These are phyloP conservation scores for Cystofilobasidium macerans DNA, from an alignment of 768 basidiomycete species.

Conservation along the genomic window DNA sequence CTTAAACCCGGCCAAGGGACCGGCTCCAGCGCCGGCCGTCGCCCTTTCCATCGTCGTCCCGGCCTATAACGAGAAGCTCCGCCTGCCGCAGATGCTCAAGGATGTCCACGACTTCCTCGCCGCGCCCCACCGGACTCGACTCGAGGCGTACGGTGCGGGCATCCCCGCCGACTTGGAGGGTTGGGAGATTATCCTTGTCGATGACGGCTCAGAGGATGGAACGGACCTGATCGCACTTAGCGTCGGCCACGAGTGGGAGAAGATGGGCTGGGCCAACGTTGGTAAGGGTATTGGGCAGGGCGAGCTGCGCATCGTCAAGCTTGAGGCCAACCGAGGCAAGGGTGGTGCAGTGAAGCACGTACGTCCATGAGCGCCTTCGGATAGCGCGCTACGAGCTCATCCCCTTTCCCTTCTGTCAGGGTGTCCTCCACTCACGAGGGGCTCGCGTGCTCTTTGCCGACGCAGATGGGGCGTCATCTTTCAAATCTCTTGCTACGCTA, in stretches of 20 bases:
- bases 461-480: constrained; percentile 84
- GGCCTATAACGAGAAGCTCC: constrained; percentile 78
- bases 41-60: constrained; percentile 76
- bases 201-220: constrained; percentile 74
- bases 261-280: constrained; percentile 35
- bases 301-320: constrained; percentile 62
- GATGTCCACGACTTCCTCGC: constrained; percentile 49
- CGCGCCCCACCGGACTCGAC: constrained; percentile 41
- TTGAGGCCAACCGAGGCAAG: constrained; percentile 76
- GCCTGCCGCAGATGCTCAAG: constrained; percentile 72
- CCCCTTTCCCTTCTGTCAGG: constrained; percentile 35
- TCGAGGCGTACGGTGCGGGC: constrained; percentile 9
- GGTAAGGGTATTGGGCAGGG: constrained; percentile 25
- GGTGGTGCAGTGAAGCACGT: constrained; percentile 81
- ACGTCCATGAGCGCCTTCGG: too few relatives aligned
- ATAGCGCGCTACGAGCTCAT: too few relatives aligned
- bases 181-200: constrained; percentile 75
- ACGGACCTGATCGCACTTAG: constrained; percentile 57
- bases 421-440: constrained; percentile 72
- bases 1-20: constrained; percentile 25
- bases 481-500: constrained; percentile 68
- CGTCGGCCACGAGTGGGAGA: constrained; percentile 49
- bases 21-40: constrained; percentile 45
- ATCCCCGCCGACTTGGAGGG: constrained; percentile 1
- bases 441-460: constrained; percentile 77